These are phyloP conservation scores for Phaeosphaeria sp. DNA, from an alignment of 2,329 filamentous ascomycete species.

Conservation along the genomic window DNA sequence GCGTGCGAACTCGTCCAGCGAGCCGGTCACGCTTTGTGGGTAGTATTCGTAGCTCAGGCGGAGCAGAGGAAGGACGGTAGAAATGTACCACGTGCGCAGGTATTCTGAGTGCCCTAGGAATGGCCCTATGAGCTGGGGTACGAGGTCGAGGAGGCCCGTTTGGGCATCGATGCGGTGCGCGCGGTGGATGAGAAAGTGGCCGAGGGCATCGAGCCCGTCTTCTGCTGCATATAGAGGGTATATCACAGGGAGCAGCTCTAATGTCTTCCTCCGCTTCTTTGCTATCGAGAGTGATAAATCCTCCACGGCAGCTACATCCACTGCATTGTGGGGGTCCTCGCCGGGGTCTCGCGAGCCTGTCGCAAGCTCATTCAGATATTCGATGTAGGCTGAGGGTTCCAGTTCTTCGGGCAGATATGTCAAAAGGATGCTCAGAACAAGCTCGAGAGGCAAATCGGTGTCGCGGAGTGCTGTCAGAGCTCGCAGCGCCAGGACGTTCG, in stretches of 20 bases:
- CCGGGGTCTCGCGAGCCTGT: constrained; percentile 56
- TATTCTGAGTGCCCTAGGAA: constrained; percentile 69
- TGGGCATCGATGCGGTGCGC: constrained; percentile 73
- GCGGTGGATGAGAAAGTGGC: constrained; percentile 71
- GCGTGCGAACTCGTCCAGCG: constrained; percentile 69
- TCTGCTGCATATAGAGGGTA: constrained; percentile 58
- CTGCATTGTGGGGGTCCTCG: constrained; percentile 32
- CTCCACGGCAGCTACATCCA: constrained; percentile 65
- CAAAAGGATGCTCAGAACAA: constrained; percentile 75
- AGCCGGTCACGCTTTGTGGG: constrained; percentile 58
- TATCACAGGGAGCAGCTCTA: constrained; percentile 67
- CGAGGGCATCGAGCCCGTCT: constrained; percentile 62
- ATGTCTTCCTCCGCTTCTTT: constrained; percentile 67
- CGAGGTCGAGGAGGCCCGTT: constrained; percentile 72
- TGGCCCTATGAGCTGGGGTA: constrained; percentile 71
- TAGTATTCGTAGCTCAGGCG: constrained; percentile 76
- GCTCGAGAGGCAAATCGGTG: constrained; percentile 66
- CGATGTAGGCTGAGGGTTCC: constrained; percentile 67
- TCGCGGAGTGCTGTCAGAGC: constrained; percentile 64
- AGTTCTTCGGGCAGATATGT: constrained; percentile 78
- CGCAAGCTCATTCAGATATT: constrained; percentile 66
- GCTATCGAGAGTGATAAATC: constrained; percentile 69
- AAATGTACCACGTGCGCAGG: constrained; percentile 72
- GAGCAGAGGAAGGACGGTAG: constrained; percentile 71
- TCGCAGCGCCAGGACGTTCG: constrained; percentile 69